These are phyloP conservation scores for Coniochaeta sp. DNA, from an alignment of 2,329 filamentous ascomycete species.

Conservation along the genomic window DNA sequence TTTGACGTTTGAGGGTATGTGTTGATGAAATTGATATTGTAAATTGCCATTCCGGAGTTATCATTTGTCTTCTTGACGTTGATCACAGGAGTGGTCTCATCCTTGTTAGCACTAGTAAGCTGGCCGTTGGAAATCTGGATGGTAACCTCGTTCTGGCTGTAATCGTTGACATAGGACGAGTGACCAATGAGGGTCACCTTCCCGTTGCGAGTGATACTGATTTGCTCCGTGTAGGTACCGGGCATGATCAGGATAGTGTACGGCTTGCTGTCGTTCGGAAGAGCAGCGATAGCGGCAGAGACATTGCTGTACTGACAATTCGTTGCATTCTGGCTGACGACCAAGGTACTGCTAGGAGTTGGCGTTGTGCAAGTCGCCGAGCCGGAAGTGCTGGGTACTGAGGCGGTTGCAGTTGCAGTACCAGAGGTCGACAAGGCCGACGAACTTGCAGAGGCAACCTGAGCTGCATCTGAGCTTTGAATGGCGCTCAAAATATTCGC, in stretches of 20 bases:
- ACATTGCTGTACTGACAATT: constrained; percentile 28
- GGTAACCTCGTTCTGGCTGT: constrained; percentile 26
- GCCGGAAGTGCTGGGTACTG: constrained; percentile 17
- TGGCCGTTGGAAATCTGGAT: constrained; percentile 28
- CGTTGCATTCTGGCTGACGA: too few species aligned
- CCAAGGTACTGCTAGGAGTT: constrained; percentile 14
- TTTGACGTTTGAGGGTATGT: constrained; percentile 15
- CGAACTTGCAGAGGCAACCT: constrained; percentile 9
- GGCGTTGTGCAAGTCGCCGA: constrained; percentile 18
- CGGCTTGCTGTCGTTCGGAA: constrained; percentile 30
- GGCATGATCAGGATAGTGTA: constrained; percentile 31
- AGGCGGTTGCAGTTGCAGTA: constrained; percentile 4
- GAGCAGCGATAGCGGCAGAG: constrained; percentile 32
- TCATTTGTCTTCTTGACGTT: constrained; percentile 34
- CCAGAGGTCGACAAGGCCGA: constrained; percentile 1
- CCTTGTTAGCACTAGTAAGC: constrained; percentile 28
- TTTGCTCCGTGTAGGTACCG: constrained; percentile 33
- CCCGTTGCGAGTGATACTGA: constrained; percentile 29
- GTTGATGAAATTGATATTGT: constrained; percentile 39
- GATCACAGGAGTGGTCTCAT: constrained; percentile 36
- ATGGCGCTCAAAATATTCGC: constrained; percentile 22
- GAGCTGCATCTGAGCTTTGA: constrained; percentile 11
- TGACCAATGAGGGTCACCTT: constrained; percentile 27
- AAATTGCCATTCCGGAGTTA: constrained; percentile 35
- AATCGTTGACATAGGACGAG: constrained; percentile 24